phyloP scores from a whole-genome alignment of 129 eudicot species.

The Mikania micrantha region DNA sequence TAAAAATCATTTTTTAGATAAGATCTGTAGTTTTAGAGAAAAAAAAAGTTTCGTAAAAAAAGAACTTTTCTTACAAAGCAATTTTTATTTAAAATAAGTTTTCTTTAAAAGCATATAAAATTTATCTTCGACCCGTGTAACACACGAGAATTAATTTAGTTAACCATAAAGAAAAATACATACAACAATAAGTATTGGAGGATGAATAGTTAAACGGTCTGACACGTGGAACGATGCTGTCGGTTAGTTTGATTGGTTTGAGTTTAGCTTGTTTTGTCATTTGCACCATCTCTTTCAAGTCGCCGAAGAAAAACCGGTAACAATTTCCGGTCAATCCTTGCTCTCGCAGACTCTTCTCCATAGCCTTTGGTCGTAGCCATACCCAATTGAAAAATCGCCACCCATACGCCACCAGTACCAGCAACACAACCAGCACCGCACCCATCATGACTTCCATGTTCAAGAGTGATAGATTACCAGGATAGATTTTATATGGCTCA shows the following conservation, averaged over 20 bases:
- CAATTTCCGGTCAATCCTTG: constrained; percentile 14
- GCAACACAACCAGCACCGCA: background rate
- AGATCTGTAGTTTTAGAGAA: too few species aligned
- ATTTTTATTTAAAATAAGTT: too few species aligned
- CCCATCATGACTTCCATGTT: background rate
- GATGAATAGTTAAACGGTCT: constrained; percentile 1
- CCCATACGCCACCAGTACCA: constrained; percentile 9
- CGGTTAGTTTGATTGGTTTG: constrained; percentile 15
- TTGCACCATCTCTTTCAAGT: too few species aligned
- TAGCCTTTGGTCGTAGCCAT: constrained; percentile 1
- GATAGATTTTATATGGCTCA: too few species aligned
- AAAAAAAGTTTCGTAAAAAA: too few species aligned
- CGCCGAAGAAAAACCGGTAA: background rate
- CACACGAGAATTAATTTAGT: too few species aligned
- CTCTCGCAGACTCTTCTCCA: constrained; percentile 4
- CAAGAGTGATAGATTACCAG: too few species aligned
- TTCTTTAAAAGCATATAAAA: too few species aligned
- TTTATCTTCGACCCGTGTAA: too few species aligned
- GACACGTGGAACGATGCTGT: constrained; percentile 15
- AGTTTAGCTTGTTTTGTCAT: constrained; percentile 3
- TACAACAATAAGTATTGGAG: background rate
- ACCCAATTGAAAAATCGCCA: constrained; percentile 15
- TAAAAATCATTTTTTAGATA: too few species aligned
- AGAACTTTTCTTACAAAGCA: too few species aligned
- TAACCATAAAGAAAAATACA: background rate